Percentiles rank a stretch among this genome's conserved stretches.
Evolutionary conservation across 1,284 basidiomycete species (phyloP).

Genomic region (Ceratobasidium sp.): DNA sequence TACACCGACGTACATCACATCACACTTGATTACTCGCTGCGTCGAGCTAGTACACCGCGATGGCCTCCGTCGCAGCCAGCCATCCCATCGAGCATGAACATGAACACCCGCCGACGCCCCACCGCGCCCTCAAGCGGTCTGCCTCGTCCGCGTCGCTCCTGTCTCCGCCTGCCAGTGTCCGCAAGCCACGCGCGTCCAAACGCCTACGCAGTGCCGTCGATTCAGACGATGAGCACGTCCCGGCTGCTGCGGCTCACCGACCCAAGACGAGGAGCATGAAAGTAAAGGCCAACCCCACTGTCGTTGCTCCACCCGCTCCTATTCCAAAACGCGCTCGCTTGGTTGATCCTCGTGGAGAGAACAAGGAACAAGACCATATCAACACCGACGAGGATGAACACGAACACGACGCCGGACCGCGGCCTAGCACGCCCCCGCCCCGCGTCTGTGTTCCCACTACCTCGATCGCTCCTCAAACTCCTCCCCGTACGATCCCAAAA

Average conservation of each 20-base stretch:
- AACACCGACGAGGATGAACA: slow-evolving; percentile 9
- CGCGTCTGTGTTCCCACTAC: slow-evolving; percentile 25
- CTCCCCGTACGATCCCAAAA: slow-evolving; percentile 18
- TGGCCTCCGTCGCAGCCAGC: slow-evolving; percentile 20
- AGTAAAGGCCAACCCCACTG: slow-evolving; percentile 2
- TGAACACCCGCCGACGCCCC: slow-evolving; percentile 13
- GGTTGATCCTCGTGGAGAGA: background rate
- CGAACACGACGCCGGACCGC: background rate
- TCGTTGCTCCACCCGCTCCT: background rate
- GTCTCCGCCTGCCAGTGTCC: slow-evolving; percentile 45
- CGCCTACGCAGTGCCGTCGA: slow-evolving; percentile 28
- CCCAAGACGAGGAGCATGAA: slow-evolving; percentile 28
- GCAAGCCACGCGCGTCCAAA: slow-evolving; percentile 43
- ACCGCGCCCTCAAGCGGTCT: slow-evolving; percentile 43
- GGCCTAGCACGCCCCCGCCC: slow-evolving; percentile 31
- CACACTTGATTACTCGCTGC: background rate
- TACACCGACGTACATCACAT: slow-evolving; percentile 14
- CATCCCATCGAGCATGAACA: background rate
- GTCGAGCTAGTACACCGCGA: background rate
- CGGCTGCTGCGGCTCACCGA: background rate
- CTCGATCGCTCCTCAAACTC: slow-evolving; percentile 24
- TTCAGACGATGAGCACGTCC: slow-evolving; percentile 42
- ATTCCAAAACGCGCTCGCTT: slow-evolving; percentile 20
- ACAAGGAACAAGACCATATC: slow-evolving; percentile 10
- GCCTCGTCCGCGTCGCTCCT: slow-evolving; percentile 45